Evolutionary conservation across 208 protist genomes (phyloP), one percentile per base, ranked within the genome.

Genomic region (Acanthamoeba lugdunensis): DNA sequence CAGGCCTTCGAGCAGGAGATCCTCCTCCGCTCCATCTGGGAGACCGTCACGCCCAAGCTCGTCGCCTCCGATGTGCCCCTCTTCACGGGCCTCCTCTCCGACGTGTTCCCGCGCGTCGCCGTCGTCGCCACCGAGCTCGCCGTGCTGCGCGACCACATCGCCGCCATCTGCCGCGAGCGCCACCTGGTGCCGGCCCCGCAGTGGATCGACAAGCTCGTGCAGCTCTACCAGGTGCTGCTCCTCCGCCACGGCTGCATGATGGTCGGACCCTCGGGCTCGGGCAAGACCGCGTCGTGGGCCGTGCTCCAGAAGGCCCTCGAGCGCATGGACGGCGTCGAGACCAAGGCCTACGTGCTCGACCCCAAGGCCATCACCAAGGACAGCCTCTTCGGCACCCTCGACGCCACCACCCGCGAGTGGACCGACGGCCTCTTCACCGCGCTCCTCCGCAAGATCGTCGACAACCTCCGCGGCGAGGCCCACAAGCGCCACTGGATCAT

Each of bases 221-320:
- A 99, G 96, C 96, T 99, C 7, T 97, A 99, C 94, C 97, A 99
- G 95, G 99, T 99, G 54, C 98, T 98, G 93, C 93, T 96, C n/a
- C 98, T 99, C 50, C 97, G 99, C 69, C 99, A 99, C 91, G 99
- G 99, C 79, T 94, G 99, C 58, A 99, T 99, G 99, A 95, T 99
- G 52, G 99, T 99, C 11, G 99, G 99, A n/a, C 98, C 98, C 3
- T 98, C 98, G 81, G 98, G 98, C 30, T 98, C 96, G 21, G 99
- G 99, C 65, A 99, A 99, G 97, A 99, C 98, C 8, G 95, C 97
- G 2, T 97, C 98, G 14, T 99, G 98, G 98, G 97, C 97, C 65
- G 97, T 98, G 16, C 97, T 99, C 5, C 94, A 99, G 54, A 96
- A 98, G 52, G 99, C 98, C 0, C 97, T 99, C 94, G 97, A 98